These are phyloP conservation scores for Flagelloscypha sp. DNA, from an alignment of 768 basidiomycete genomes.

Conservation along the genomic window DNA sequence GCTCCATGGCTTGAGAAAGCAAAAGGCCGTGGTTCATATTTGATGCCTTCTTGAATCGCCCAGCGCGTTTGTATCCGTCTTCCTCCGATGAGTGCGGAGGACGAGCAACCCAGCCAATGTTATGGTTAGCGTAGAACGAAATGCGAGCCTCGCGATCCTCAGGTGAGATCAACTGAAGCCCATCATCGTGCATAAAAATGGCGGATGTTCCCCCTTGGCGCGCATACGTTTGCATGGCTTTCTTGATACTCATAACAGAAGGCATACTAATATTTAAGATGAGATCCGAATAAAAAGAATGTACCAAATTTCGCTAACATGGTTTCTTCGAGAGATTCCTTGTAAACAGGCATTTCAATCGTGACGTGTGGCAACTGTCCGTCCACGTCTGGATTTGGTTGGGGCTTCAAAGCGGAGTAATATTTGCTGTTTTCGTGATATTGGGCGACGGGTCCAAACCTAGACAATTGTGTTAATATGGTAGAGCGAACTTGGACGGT, in stretches of 20 bases:
- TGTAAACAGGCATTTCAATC: conserved; percentile 83
- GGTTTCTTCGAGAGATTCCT: conserved; percentile 72
- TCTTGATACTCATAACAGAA: conserved; percentile 70
- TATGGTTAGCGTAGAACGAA: conserved; percentile 66
- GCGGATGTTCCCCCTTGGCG: conserved; percentile 79
- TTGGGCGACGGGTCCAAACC: conserved; percentile 78
- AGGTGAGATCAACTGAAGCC: conserved; percentile 57
- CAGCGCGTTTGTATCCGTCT: conserved; percentile 72
- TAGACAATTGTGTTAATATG: conserved; percentile 17
- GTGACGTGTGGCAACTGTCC: conserved; percentile 63
- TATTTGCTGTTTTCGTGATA: conserved; percentile 79
- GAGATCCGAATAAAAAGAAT: conserved; percentile 1
- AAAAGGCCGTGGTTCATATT: conserved; percentile 81
- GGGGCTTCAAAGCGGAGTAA: conserved; percentile 65
- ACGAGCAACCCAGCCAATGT: conserved; percentile 79
- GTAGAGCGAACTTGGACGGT: not conserved
- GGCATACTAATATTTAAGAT: conserved; percentile 39
- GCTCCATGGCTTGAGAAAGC: conserved; percentile 51
- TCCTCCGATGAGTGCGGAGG: conserved; percentile 55
- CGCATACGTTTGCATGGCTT: conserved; percentile 87
- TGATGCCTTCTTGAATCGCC: conserved; percentile 85
- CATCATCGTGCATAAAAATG: conserved; percentile 81
- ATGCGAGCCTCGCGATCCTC: conserved; percentile 61
- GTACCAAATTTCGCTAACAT: conserved; percentile 42
- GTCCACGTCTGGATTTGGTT: conserved; percentile 56